These are phyloP conservation scores for Torrubiellomyces zombiae DNA, from an alignment of 2,329 filamentous ascomycete genomes.

Conservation along the genomic window DNA sequence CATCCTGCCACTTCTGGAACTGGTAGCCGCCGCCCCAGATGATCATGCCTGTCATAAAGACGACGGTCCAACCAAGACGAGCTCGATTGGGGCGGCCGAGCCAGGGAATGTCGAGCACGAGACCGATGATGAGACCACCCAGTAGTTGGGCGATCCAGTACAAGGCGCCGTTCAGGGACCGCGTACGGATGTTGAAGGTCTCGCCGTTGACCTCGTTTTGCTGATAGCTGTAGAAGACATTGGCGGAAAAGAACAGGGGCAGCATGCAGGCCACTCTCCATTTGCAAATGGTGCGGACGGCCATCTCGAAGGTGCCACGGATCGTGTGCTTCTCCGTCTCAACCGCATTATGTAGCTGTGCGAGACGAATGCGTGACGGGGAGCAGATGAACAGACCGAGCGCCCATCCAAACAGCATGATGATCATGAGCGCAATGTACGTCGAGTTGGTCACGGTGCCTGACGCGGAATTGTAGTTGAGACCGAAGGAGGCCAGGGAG, in stretches of 20 bases:
- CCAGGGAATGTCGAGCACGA: conserved; percentile 23
- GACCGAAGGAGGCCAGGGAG: conserved; percentile 16
- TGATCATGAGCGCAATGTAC: conserved; percentile 29
- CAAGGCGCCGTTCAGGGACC: conserved; percentile 33
- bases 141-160: conserved; percentile 40
- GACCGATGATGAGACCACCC: conserved; percentile 30
- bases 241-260: conserved; percentile 36
- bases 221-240: conserved; percentile 39
- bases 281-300: conserved; percentile 20
- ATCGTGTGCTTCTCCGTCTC: conserved; percentile 22
- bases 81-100: conserved; percentile 28
- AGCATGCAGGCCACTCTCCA: conserved; percentile 30
- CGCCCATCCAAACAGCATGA: conserved; percentile 32
- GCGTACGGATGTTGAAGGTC: conserved; percentile 36
- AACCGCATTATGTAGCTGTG: conserved; percentile 18
- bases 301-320: conserved; percentile 17
- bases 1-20: conserved; percentile 42
- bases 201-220: conserved; percentile 36
- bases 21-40: conserved; percentile 46
- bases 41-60: conserved; percentile 32
- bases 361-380: conserved; percentile 22
- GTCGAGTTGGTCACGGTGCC: conserved; percentile 31
- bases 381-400: conserved; percentile 30
- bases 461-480: conserved; percentile 22
- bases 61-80: conserved; percentile 24